Evolutionary conservation across 495 filamentous ascomycete genomes (phyloP), one percentile per base, ranked within the genome.

Genomic region (Penicillium ucsense): DNA sequence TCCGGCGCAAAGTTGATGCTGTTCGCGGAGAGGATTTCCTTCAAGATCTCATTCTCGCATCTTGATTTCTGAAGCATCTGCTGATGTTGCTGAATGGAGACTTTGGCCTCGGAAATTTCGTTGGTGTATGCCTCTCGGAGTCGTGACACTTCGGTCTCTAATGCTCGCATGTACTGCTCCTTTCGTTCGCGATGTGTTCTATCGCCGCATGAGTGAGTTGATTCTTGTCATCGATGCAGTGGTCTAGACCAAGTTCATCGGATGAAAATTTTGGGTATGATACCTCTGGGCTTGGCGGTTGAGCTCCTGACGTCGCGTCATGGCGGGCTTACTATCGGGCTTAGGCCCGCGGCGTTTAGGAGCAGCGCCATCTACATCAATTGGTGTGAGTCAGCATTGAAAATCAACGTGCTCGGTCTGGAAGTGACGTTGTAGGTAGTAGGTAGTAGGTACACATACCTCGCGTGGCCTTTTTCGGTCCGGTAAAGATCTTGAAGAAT

Each of bases 281-380:
- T 81, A 92, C 90, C 91, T 83, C 65, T 98, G 92, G 30, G 92
- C 92, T 70, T 96, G 90, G 46, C 92, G 79, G 61, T 98, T 98
- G 41, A 96, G 67, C 60, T 98, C 92, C 58, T 98, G 92, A 41
- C 90, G 77, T 35, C 91, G 75, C n/a, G 90, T 98, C 54, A 94
- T 66, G 41, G 92, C 89, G 4, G 92, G 92, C 56, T 95, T 95
- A 70, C 87, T 94, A 63, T 97, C 92, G 29, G 92, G 92, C 56
- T 98, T 98, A 0, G 92, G 92, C 3, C 92, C 92, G 57, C 92
- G 79, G 47, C 86, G 80, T 67, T 98, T 98, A 4, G 87, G 82
- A 27, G 85, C 74, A 54, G 92, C 81, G 10, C 90, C 90, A 76
- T 94, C 91, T 83, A 60, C 4, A 38, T 43, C 11, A 8, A 1